A percentile compares a stretch with the other conserved stretches of the same genome.
Evolutionary conservation across 129 eudicot genomes (phyloP).

Genomic region (Flaveria sonorensis): DNA sequence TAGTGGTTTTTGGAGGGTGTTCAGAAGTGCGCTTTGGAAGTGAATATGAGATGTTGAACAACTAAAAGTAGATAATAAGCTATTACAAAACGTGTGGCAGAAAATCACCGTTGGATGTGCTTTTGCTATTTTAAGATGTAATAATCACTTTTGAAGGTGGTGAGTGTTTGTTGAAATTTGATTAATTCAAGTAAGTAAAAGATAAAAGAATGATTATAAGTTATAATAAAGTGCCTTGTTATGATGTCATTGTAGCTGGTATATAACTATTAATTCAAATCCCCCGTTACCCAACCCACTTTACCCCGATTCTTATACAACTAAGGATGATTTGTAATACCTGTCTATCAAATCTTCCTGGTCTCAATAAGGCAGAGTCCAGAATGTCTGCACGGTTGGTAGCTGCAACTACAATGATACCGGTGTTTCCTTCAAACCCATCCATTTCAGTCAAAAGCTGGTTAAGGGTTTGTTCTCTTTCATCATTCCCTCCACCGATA

Average conservation of each 20-base stretch:
- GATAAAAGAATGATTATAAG: too few species aligned
- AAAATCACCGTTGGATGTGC: not conserved
- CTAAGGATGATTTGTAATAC: conserved; percentile 33
- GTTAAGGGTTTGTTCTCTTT: conserved; percentile 93
- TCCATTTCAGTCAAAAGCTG: conserved; percentile 99
- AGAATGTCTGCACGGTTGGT: conserved; percentile 96
- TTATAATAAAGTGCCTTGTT: too few species aligned
- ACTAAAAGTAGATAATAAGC: too few species aligned
- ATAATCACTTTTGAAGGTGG: too few species aligned
- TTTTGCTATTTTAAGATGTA: too few species aligned
- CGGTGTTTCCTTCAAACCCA: conserved; percentile 95
- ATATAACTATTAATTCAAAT: too few species aligned
- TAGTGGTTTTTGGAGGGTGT: too few species aligned
- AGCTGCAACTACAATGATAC: conserved; percentile 91
- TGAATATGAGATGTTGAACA: too few species aligned
- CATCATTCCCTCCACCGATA: conserved; percentile 97
- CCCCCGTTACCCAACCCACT: not conserved
- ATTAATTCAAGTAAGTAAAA: too few species aligned
- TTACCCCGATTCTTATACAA: not conserved
- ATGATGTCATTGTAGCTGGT: too few species aligned
- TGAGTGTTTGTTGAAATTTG: too few species aligned
- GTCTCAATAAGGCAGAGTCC: conserved; percentile 93
- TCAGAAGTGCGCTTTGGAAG: too few species aligned
- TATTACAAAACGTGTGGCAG: not conserved
- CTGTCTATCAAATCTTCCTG: conserved; percentile 98